Conservation (phyloP, 306 rosid genomes). For the Lagenaria siceraria region DNA sequence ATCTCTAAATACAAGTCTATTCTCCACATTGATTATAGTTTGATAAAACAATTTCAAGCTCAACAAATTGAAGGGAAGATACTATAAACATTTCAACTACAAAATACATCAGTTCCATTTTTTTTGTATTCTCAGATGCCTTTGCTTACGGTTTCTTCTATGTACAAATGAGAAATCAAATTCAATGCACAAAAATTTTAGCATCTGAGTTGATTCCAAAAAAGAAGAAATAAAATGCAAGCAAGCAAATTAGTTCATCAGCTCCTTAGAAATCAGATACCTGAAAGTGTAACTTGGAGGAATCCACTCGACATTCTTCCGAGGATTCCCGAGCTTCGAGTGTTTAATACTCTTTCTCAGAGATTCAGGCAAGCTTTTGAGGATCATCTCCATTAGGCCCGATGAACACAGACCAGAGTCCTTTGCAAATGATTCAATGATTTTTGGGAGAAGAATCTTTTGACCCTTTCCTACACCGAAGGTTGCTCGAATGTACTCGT, state of each 20-base stretch:
- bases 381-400: constrained; percentile 65
- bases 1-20: not conserved
- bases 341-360: constrained; percentile 54
- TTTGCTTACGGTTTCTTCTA: not conserved
- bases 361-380: constrained; percentile 56
- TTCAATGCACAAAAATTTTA: not conserved
- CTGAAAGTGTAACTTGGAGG: constrained; percentile 74
- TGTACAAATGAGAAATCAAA: constrained; percentile 3
- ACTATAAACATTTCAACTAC: not conserved
- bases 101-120: not conserved
- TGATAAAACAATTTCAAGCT: not conserved
- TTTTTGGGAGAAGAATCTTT: constrained; percentile 67
- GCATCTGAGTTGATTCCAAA: not conserved
- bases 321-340: constrained; percentile 34
- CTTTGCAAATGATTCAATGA: constrained; percentile 60
- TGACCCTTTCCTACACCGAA: constrained; percentile 80
- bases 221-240: not conserved
- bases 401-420: constrained; percentile 47
- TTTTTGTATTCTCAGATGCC: not conserved
- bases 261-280: constrained; percentile 76
- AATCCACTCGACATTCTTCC: constrained; percentile 69
- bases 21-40: not conserved
- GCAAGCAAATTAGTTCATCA: constrained; percentile 38
- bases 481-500: constrained; percentile 14
- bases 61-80: not conserved